Percentiles rank a stretch among this genome's conserved stretches.
phyloP scores from a whole-genome alignment of 345 rosid genomes.

The Gossypium turneri region DNA sequence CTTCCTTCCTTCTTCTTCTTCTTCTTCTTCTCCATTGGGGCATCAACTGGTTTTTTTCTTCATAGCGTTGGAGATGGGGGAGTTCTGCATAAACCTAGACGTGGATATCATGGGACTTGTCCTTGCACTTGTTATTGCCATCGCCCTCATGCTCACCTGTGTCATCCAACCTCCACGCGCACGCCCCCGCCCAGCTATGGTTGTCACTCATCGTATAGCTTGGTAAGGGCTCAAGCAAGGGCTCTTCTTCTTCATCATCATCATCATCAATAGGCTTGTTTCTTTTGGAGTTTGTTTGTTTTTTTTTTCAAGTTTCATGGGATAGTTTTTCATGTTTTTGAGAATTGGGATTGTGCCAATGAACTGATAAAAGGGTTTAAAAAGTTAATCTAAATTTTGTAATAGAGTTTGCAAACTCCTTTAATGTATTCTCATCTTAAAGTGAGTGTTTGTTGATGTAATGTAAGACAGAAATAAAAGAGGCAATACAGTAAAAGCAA shows the following conservation, averaged over 20 bases:
- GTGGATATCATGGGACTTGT: conserved; percentile 3
- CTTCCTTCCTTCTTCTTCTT: too few relatives aligned
- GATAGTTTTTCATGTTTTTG: neutral
- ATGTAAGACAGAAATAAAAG: too few relatives aligned
- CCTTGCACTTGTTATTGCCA: neutral
- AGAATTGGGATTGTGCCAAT: neutral
- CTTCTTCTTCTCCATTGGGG: neutral
- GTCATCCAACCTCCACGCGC: neutral
- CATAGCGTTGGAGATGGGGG: neutral
- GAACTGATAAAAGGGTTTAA: neutral
- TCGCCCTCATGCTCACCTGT: conserved; percentile 8
- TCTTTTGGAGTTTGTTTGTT: too few relatives aligned
- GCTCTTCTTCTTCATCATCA: neutral
- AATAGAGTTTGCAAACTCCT: neutral
- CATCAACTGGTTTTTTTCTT: neutral
- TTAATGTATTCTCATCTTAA: too few relatives aligned
- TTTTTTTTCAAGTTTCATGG: neutral
- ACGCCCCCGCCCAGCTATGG: neutral
- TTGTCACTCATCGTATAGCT: neutral
- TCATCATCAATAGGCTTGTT: neutral
- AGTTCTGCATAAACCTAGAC: neutral
- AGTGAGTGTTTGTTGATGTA: too few relatives aligned
- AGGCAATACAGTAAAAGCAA: too few relatives aligned
- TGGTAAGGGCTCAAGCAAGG: neutral
- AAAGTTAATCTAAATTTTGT: neutral